Evolutionary conservation across 2,329 filamentous ascomycete genomes (phyloP).

Genomic region (Monilinia polystroma): DNA sequence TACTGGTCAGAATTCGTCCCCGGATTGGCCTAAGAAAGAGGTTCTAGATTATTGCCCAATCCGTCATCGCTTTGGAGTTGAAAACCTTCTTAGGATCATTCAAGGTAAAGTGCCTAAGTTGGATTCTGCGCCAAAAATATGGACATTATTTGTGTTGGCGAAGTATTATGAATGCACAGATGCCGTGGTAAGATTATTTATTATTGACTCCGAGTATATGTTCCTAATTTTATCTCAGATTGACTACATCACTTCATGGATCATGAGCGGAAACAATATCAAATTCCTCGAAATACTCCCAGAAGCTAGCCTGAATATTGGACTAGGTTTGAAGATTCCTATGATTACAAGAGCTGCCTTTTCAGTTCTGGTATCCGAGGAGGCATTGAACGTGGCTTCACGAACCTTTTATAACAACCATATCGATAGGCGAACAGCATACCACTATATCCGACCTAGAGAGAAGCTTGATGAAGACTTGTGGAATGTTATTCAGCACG

Average conservation of each 20-base stretch:
- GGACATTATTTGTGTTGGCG: slow-evolving; percentile 63
- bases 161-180: slow-evolving; percentile 55
- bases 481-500: slow-evolving; percentile 58
- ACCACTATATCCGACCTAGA: slow-evolving; percentile 49
- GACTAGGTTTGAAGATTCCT: slow-evolving; percentile 47
- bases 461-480: slow-evolving; percentile 54
- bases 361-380: slow-evolving; percentile 61
- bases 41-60: slow-evolving; percentile 61
- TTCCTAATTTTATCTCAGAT: slow-evolving; percentile 25
- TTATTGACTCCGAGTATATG: slow-evolving; percentile 13
- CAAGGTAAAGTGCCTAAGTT: slow-evolving; percentile 54
- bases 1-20: neutral
- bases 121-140: slow-evolving; percentile 65
- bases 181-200: slow-evolving; percentile 43
- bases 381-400: slow-evolving; percentile 46
- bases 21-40: neutral
- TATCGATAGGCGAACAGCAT: slow-evolving; percentile 23
- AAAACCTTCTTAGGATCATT: slow-evolving; percentile 60
- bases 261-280: slow-evolving; percentile 54
- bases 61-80: slow-evolving; percentile 62
- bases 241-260: slow-evolving; percentile 57
- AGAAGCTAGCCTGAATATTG: slow-evolving; percentile 60
- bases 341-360: slow-evolving; percentile 52
- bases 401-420: slow-evolving; percentile 1
- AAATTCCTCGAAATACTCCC: slow-evolving; percentile 63